Conservation (phyloP, 768 basidiomycete species). For the Vararia minispora region DNA sequence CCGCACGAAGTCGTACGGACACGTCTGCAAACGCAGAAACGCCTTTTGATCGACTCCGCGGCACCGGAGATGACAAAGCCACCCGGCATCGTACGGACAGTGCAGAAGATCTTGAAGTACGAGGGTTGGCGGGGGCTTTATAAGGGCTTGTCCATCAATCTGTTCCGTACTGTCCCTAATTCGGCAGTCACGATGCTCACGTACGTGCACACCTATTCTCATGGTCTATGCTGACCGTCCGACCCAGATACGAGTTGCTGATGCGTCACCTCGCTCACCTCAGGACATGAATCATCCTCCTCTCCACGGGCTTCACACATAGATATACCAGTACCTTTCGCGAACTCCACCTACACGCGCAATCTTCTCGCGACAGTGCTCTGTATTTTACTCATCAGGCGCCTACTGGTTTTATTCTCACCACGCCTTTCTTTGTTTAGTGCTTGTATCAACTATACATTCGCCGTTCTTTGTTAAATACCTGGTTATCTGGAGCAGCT, state of each 20-base stretch:
- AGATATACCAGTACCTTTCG: no score
- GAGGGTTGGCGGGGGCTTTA: slow-evolving; percentile 90
- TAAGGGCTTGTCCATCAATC: slow-evolving; percentile 87
- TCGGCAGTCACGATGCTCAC: slow-evolving; percentile 94
- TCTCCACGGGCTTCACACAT: background rate
- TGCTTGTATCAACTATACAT: no score
- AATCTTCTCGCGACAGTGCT: no score
- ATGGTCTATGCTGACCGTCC: background rate
- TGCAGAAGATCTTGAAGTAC: slow-evolving; percentile 57
- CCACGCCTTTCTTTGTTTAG: no score
- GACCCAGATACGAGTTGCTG: slow-evolving; percentile 30
- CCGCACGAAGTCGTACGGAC: slow-evolving; percentile 99
- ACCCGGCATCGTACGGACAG: slow-evolving; percentile 62
- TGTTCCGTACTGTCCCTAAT: slow-evolving; percentile 91
- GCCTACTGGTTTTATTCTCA: no score
- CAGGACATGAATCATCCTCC: slow-evolving; percentile 9
- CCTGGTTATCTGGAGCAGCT: no score
- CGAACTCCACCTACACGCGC: no score
- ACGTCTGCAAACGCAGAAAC: slow-evolving; percentile 80
- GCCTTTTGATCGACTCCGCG: slow-evolving; percentile 46
- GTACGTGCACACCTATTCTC: slow-evolving; percentile 32
- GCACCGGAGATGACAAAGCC: slow-evolving; percentile 44
- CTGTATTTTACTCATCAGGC: no score
- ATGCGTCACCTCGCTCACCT: slow-evolving; percentile 22
- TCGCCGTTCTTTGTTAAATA: no score